These are phyloP conservation scores for Phaeotremella fagi DNA, from an alignment of 768 basidiomycete species.

Conservation along the genomic window DNA sequence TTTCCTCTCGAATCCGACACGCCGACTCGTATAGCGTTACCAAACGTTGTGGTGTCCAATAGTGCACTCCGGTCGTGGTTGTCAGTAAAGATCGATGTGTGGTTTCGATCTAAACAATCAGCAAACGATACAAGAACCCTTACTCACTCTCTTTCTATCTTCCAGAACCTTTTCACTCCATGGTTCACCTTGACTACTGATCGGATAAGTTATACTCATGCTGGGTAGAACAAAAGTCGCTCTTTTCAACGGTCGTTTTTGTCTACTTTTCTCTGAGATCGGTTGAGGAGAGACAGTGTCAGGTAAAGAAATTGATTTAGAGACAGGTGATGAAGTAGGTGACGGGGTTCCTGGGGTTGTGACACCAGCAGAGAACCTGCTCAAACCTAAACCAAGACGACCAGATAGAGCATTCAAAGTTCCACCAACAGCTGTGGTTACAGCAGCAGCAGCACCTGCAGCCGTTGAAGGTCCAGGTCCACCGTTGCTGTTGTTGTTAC, in stretches of 20 bases:
- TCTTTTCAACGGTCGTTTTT: constrained; percentile 64
- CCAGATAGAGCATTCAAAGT: constrained; percentile 40
- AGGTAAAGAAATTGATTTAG: constrained; percentile 14
- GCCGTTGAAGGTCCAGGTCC: background rate
- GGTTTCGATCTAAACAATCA: constrained; percentile 31
- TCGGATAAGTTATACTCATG: constrained; percentile 83
- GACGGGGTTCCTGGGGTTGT: background rate
- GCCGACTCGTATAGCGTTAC: constrained; percentile 68
- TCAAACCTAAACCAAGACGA: constrained; percentile 35
- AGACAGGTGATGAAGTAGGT: constrained; percentile 1
- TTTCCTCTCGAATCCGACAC: constrained; percentile 47
- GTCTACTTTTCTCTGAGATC: constrained; percentile 27
- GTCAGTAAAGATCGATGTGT: constrained; percentile 23
- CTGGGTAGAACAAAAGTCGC: constrained; percentile 89
- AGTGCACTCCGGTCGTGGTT: constrained; percentile 54
- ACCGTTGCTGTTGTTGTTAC: background rate
- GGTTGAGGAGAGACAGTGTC: constrained; percentile 8
- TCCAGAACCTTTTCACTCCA: constrained; percentile 71
- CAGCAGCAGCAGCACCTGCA: constrained; percentile 4
- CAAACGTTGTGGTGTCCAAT: constrained; percentile 82
- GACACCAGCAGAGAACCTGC: constrained; percentile 16
- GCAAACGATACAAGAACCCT: constrained; percentile 53
- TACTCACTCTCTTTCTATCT: constrained; percentile 63
- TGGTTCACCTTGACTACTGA: constrained; percentile 76
- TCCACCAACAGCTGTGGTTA: constrained; percentile 22